Evolutionary conservation across 2,329 filamentous ascomycete species (phyloP).

Genomic region (Stagonosporopsis chrysanthemi): DNA sequence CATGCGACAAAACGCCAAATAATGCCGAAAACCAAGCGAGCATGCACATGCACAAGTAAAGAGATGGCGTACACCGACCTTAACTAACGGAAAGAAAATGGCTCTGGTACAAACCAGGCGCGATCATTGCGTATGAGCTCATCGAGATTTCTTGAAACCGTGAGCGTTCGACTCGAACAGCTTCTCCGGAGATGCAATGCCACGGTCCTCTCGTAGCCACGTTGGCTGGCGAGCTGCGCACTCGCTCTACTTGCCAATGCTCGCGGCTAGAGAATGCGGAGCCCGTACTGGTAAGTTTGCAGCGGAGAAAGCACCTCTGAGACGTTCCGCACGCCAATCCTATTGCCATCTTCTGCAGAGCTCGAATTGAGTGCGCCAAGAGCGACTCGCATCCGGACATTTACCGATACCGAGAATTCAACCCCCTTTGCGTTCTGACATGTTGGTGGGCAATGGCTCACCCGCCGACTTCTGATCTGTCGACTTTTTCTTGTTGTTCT

Average conservation of each 20-base stretch:
- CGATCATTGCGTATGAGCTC: background rate
- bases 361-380: background rate
- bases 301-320: too few species aligned
- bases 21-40: slow-evolving; percentile 24
- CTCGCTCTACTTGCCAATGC: background rate
- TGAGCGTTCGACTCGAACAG: background rate
- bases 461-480: slow-evolving; percentile 45
- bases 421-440: slow-evolving; percentile 57
- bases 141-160: background rate
- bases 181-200: background rate
- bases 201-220: background rate
- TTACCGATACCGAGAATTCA: slow-evolving; percentile 21
- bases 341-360: background rate
- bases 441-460: slow-evolving; percentile 54
- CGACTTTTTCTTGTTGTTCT: slow-evolving; percentile 37
- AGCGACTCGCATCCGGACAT: too few species aligned
- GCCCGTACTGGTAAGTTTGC: background rate
- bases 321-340: background rate
- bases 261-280: background rate
- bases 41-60: slow-evolving; percentile 16
- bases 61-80: slow-evolving; percentile 15
- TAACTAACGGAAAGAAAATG: slow-evolving; percentile 2
- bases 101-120: background rate
- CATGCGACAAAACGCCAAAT: slow-evolving; percentile 26
- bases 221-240: background rate